phyloP scores from a whole-genome alignment of 176 grass and related monocot genomes.

The Oropetium thomaeum region DNA sequence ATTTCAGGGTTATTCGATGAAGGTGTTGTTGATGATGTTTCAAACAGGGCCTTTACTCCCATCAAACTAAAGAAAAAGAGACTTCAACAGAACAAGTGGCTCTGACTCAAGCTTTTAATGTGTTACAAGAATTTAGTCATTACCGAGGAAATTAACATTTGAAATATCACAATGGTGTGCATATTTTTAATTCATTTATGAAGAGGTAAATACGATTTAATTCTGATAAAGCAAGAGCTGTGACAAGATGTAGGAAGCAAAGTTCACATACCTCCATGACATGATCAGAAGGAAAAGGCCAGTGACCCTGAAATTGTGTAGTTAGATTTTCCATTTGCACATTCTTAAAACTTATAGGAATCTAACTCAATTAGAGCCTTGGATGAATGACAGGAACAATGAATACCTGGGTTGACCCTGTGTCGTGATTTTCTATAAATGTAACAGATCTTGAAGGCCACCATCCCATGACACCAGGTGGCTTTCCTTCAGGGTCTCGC shows the following conservation, averaged over 20 bases:
- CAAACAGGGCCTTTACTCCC: background rate
- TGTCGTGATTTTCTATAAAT: slow-evolving; percentile 97
- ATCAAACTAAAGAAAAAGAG: background rate
- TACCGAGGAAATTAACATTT: background rate
- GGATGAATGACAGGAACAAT: background rate
- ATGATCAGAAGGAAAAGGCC: slow-evolving; percentile 89
- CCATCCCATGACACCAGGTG: slow-evolving; percentile 90
- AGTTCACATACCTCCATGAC: slow-evolving; percentile 81
- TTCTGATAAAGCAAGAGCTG: background rate
- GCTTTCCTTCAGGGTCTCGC: slow-evolving; percentile 67
- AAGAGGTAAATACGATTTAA: background rate
- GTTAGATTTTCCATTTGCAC: slow-evolving; percentile 7
- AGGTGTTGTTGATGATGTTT: background rate
- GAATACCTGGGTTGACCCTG: slow-evolving; percentile 91
- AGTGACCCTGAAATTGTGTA: slow-evolving; percentile 73
- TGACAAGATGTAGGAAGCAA: slow-evolving; percentile 2
- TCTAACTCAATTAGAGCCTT: background rate
- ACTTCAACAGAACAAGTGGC: background rate
- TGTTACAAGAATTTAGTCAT: background rate
- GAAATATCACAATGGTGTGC: background rate
- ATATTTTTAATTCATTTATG: background rate
- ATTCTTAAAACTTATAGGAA: slow-evolving; percentile 11
- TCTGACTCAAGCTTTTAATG: background rate
- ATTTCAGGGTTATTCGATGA: background rate
- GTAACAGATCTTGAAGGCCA: slow-evolving; percentile 96